phyloP scores from a whole-genome alignment of 768 basidiomycete species.

The Xerocomellus dryophilus region DNA sequence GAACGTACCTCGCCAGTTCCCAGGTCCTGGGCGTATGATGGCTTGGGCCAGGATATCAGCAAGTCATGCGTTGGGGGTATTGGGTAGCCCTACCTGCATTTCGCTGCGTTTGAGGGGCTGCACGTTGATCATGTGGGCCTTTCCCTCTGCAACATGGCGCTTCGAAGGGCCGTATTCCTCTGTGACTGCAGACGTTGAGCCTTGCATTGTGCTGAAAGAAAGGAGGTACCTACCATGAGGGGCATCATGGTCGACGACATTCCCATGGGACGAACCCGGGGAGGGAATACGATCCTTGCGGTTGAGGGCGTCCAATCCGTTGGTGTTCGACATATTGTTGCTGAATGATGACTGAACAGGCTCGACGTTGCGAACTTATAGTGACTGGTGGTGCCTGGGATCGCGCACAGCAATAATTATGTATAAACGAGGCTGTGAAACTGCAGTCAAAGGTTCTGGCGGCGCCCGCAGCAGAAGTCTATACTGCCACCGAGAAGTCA shows the following conservation, averaged over 20 bases:
- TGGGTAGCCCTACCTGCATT: constrained; percentile 67
- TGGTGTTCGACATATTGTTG: constrained; percentile 25
- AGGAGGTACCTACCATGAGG: constrained; percentile 49
- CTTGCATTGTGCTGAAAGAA: neutral
- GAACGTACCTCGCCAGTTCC: constrained; percentile 55
- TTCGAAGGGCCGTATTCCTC: constrained; percentile 47
- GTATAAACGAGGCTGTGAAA: neutral
- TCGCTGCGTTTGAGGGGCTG: constrained; percentile 81
- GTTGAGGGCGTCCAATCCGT: constrained; percentile 31
- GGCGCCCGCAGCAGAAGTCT: neutral
- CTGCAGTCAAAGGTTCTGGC: neutral
- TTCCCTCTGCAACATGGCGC: constrained; percentile 27
- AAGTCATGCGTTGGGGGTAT: neutral
- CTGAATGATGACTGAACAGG: neutral
- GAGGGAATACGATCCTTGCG: constrained; percentile 54
- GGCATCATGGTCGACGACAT: constrained; percentile 73
- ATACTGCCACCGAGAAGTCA: constrained; percentile 2
- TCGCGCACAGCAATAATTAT: neutral
- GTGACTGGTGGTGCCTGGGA: neutral
- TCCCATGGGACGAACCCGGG: constrained; percentile 41
- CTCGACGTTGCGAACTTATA: constrained; percentile 17
- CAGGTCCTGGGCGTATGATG: constrained; percentile 88
- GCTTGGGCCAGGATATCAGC: constrained; percentile 43
- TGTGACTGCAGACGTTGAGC: constrained; percentile 49
- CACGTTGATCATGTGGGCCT: constrained; percentile 63